phyloP scores from a whole-genome alignment of 2,329 filamentous ascomycete genomes.

The Hypoxylon sp. region DNA sequence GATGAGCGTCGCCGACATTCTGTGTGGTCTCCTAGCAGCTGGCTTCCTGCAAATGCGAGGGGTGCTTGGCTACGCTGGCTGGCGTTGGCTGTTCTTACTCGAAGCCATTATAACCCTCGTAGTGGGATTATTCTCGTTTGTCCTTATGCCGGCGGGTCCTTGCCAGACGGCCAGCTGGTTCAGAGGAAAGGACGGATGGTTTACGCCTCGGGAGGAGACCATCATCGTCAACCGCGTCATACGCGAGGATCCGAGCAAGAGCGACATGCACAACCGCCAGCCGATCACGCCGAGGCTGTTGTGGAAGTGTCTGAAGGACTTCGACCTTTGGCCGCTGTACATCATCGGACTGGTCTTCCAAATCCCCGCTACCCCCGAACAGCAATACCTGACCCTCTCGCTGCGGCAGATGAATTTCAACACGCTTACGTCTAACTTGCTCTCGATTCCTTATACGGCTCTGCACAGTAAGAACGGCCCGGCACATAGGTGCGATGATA shows the following conservation, averaged over 20 bases:
- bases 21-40: conserved; percentile 51
- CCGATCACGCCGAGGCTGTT: conserved; percentile 61
- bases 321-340: conserved; percentile 68
- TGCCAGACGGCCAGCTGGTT: conserved; percentile 62
- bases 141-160: conserved; percentile 61
- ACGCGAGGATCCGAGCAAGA: conserved; percentile 68
- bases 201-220: conserved; percentile 64
- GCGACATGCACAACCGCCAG: conserved; percentile 68
- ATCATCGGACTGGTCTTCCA: conserved; percentile 60
- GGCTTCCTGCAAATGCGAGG: conserved; percentile 52
- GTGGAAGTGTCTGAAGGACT: conserved; percentile 64
- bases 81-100: conserved; percentile 64
- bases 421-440: conserved; percentile 65
- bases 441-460: conserved; percentile 59
- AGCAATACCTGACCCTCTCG: conserved; percentile 64
- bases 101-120: conserved; percentile 47
- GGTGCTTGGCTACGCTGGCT: conserved; percentile 50
- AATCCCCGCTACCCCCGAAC: conserved; percentile 60
- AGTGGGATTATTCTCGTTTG: conserved; percentile 62
- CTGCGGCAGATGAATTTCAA: conserved; percentile 62
- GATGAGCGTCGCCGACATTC: conserved; percentile 48
- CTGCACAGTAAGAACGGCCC: conserved; percentile 52
- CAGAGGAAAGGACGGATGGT: conserved; percentile 63
- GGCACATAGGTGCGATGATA: background rate
- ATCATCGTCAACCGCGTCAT: conserved; percentile 68